These are phyloP conservation scores for Chaetomium globosum DNA, from an alignment of 2,329 filamentous ascomycete genomes.

Conservation along the genomic window DNA sequence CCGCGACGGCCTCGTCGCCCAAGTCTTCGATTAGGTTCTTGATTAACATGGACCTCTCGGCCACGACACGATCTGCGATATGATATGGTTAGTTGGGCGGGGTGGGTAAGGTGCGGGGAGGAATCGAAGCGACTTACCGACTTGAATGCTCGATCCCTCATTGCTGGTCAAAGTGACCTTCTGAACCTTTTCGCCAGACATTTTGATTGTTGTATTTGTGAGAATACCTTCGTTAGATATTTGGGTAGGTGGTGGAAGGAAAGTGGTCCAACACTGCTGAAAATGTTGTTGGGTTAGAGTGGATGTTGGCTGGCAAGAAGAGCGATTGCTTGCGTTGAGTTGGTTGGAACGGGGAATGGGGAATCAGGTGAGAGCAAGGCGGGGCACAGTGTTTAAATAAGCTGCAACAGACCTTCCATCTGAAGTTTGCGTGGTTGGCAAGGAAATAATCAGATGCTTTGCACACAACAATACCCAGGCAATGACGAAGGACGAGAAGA, in stretches of 20 bases:
- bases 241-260: constrained; percentile 24
- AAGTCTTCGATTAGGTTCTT: constrained; percentile 98
- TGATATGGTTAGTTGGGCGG: constrained; percentile 27
- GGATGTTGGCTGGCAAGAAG: background rate
- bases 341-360: constrained; percentile 5
- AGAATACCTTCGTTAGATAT: background rate
- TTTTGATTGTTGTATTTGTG: constrained; percentile 31
- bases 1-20: constrained; percentile 61
- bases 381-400: background rate
- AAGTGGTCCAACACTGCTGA: constrained; percentile 13
- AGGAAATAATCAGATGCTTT: background rate
- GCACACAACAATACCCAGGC: background rate
- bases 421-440: background rate
- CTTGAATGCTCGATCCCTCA: constrained; percentile 51
- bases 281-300: background rate
- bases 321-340: background rate
- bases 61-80: constrained; percentile 72
- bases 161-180: constrained; percentile 58
- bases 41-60: constrained; percentile 90
- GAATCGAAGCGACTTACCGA: constrained; percentile 46
- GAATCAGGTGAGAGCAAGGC: background rate
- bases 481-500: background rate
- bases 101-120: constrained; percentile 12
- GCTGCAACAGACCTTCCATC: background rate
- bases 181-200: constrained; percentile 40